These are phyloP conservation scores for Serendipita sp. DNA, from an alignment of 768 basidiomycete species.

Conservation along the genomic window DNA sequence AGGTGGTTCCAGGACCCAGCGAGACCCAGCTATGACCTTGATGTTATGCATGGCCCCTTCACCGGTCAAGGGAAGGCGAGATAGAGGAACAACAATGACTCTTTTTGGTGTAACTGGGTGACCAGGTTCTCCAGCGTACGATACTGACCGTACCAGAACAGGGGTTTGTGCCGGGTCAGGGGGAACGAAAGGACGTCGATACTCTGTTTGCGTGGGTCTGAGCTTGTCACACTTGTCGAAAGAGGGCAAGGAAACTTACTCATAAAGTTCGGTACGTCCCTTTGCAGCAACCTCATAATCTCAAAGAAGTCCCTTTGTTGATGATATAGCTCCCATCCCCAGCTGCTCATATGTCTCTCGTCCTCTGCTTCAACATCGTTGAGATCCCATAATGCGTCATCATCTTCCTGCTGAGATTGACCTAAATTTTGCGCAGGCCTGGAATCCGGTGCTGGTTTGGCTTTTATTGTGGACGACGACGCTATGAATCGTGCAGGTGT, in stretches of 20 bases:
- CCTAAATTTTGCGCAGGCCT: too few species aligned
- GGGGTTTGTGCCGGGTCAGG: slow-evolving; percentile 38
- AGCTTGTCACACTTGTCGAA: slow-evolving; percentile 6
- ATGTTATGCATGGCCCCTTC: slow-evolving; percentile 63
- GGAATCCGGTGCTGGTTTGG: too few species aligned
- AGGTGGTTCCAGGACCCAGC: slow-evolving; percentile 68
- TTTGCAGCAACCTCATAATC: slow-evolving; percentile 72
- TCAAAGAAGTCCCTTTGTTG: slow-evolving; percentile 59
- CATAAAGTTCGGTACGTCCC: slow-evolving; percentile 74
- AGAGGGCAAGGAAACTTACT: slow-evolving; percentile 30
- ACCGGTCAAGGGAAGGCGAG: slow-evolving; percentile 47
- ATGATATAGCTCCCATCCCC: slow-evolving; percentile 16
- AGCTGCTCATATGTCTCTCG: background rate
- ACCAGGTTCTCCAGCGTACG: slow-evolving; percentile 51
- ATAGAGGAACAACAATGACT: slow-evolving; percentile 55
- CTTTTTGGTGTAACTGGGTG: slow-evolving; percentile 61
- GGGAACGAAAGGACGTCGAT: slow-evolving; percentile 61
- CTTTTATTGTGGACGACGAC: too few species aligned
- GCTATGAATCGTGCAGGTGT: too few species aligned
- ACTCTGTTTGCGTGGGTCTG: slow-evolving; percentile 30
- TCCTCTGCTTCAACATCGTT: background rate
- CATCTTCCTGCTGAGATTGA: background rate
- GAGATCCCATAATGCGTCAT: background rate
- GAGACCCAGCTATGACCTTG: slow-evolving; percentile 72
- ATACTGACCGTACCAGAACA: slow-evolving; percentile 53